Evolutionary conservation across 2,329 filamentous ascomycete genomes (phyloP), one percentile per base, ranked within the genome.

Genomic region (Diaporthe eres): DNA sequence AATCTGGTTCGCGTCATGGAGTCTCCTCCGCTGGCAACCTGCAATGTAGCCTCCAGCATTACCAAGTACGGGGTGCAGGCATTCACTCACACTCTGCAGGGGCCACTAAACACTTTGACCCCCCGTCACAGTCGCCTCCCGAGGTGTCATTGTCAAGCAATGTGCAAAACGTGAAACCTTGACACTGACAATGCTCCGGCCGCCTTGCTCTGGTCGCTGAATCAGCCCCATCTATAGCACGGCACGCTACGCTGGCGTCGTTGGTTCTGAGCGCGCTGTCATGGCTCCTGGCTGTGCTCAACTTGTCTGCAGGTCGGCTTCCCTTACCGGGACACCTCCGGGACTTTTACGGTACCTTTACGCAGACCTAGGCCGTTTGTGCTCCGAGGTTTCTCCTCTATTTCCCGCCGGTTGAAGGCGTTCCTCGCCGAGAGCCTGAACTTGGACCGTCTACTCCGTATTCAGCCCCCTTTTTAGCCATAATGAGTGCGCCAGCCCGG

Each of bases 381-480:
- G 65, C 31, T 10, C 47, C 65, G 47, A 39, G 47, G 22, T 53
- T 68, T 68, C 22, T 28, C 31, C 65, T 39, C 49, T 15, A 55
- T 42, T 55, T 70, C n/a, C 47, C 34, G 49, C 65, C 65, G 65
- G 65, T 70, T 70, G 65, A 55, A 70, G 49, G 17, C 49, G 31
- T 53, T 25, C 31, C 44, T 25, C 47, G 65, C 47, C 65, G 47
- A 68, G 65, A 68, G 65, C 31, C 34, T 68, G 65, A 53, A 53
- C 65, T 37, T 37, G 47, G 47, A 22, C 65, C 47, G 65, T 68
- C 47, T 28, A 49, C 44, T 49, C 44, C 44, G 44, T 28, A 68
- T 70, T 55, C 47, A 70, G 37, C 65, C 65, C 65, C 47, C 49
- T 19, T 55, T 55, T 70, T 70, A 70, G 65, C 65, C 65, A 70